phyloP scores from a whole-genome alignment of 208 protist species.

The Zelonia costaricensis region DNA sequence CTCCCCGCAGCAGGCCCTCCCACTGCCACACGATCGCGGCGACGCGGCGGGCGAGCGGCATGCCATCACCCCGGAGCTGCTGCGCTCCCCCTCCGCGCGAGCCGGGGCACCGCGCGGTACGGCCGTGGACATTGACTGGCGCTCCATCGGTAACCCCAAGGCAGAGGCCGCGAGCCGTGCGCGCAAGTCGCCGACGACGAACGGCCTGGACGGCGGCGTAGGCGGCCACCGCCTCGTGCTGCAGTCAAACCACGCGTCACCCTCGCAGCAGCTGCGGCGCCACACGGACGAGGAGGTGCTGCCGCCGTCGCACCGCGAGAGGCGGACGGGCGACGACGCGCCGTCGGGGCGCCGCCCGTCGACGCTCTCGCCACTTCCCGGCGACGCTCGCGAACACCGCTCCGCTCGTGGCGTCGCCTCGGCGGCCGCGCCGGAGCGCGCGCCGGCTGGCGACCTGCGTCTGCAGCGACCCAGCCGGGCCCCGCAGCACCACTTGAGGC shows the following conservation, averaged over 20 bases:
- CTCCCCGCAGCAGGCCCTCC: constrained; percentile 18
- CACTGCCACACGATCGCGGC: background rate
- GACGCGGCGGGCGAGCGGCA: constrained; percentile 4
- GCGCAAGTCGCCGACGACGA: background rate
- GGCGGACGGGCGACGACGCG: background rate
- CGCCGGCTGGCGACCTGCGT: constrained; percentile 6
- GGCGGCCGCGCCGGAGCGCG: constrained; percentile 1
- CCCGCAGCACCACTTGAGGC: constrained; percentile 25
- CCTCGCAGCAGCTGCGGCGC: constrained; percentile 7
- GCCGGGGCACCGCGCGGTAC: background rate
- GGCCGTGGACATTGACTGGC: constrained; percentile 16
- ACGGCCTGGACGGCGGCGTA: constrained; percentile 13
- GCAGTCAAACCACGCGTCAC: constrained; percentile 3
- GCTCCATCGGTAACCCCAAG: constrained; percentile 10
- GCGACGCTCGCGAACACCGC: constrained; percentile 8
- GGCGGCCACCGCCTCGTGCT: constrained; percentile 20
- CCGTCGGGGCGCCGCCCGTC: constrained; percentile 9
- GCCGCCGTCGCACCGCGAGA: background rate
- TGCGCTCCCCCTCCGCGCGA: constrained; percentile 7
- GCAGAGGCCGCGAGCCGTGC: background rate
- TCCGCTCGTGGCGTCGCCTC: constrained; percentile 3
- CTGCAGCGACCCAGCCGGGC: constrained; percentile 24
- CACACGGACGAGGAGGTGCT: constrained; percentile 2
- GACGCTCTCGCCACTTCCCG: constrained; percentile 14
- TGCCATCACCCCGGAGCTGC: constrained; percentile 1